phyloP scores from a whole-genome alignment of 208 protist genomes.

The Crithidia sp. region DNA sequence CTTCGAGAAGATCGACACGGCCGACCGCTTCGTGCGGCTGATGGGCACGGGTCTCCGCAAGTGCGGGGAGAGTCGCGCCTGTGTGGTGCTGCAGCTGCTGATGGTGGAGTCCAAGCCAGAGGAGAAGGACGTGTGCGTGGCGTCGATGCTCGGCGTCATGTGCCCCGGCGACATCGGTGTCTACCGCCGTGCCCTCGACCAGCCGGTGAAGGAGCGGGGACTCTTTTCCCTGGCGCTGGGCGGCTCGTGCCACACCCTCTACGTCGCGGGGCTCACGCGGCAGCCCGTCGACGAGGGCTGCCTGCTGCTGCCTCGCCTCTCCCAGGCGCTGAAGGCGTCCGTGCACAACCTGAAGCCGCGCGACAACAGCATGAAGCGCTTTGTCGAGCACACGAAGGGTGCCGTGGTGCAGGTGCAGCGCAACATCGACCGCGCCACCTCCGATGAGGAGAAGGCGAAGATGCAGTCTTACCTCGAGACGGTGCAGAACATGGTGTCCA shows the following conservation, averaged over 20 bases:
- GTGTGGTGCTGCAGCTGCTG: conserved; percentile 49
- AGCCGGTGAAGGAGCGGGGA: conserved; percentile 30
- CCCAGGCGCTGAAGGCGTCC: conserved; percentile 23
- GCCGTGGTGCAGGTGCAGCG: conserved; percentile 27
- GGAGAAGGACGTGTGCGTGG: conserved; percentile 40
- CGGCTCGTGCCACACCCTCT: conserved; percentile 44
- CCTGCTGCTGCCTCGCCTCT: conserved; percentile 31
- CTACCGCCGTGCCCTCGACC: conserved; percentile 31
- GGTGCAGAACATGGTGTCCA: conserved; percentile 28
- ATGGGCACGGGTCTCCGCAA: conserved; percentile 40
- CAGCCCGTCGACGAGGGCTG: conserved; percentile 44
- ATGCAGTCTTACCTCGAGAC: conserved; percentile 35
- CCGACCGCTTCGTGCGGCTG: conserved; percentile 31
- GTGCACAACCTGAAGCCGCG: conserved; percentile 32
- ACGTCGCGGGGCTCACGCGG: conserved; percentile 30
- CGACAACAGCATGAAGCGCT: conserved; percentile 40
- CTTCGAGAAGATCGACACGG: conserved; percentile 32
- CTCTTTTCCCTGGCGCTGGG: conserved; percentile 38
- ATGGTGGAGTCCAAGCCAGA: conserved; percentile 32
- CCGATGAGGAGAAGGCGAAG: conserved; percentile 35
- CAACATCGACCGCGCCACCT: conserved; percentile 17
- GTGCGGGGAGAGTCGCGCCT: conserved; percentile 45
- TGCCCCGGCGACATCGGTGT: conserved; percentile 36
- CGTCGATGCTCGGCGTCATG: conserved; percentile 37
- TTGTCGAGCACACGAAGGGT: conserved; percentile 29